A percentile compares a stretch with the other conserved stretches of the same genome.
These are phyloP conservation scores for Exsudoporus frostii DNA, from an alignment of 768 basidiomycete genomes.

Conservation along the genomic window DNA sequence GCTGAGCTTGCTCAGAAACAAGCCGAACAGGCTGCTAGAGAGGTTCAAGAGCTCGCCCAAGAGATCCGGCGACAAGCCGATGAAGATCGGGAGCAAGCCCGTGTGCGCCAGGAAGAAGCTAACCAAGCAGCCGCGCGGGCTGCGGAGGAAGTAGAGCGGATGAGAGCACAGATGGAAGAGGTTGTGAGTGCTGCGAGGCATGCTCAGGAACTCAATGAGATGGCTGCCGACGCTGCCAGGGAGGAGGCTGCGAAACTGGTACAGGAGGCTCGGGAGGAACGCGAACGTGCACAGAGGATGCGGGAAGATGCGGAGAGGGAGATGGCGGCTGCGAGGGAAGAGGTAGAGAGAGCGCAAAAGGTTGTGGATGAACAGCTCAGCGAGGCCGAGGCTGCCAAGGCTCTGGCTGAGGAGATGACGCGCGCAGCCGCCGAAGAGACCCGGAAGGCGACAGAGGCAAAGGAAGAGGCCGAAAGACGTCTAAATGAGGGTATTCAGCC, in stretches of 20 bases:
- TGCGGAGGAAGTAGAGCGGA: background rate
- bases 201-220: slow-evolving; percentile 3
- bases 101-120: slow-evolving; percentile 4
- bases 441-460: slow-evolving; percentile 1
- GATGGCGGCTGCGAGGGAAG: slow-evolving; percentile 7
- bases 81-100: slow-evolving; percentile 6
- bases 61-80: slow-evolving; percentile 1
- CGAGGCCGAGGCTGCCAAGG: slow-evolving; percentile 5
- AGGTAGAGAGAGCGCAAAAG: background rate
- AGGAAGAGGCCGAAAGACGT: slow-evolving; percentile 15
- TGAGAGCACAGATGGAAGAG: slow-evolving; percentile 10
- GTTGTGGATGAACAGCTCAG: slow-evolving; percentile 6
- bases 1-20: slow-evolving; percentile 5
- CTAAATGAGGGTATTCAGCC: slow-evolving; percentile 28
- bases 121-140: slow-evolving; percentile 3
- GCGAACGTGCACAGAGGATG: background rate
- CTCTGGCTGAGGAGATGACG: slow-evolving; percentile 5
- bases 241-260: slow-evolving; percentile 7
- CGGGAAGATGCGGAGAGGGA: slow-evolving; percentile 3
- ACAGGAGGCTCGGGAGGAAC: slow-evolving; percentile 5
- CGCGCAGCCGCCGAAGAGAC: slow-evolving; percentile 15
- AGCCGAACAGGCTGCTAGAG: slow-evolving; percentile 4
- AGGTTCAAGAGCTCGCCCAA: background rate
- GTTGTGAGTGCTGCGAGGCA: background rate
- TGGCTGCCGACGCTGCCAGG: background rate